Conservation (phyloP, 2,329 filamentous ascomycete species). For the Colletotrichum somersetense region DNA sequence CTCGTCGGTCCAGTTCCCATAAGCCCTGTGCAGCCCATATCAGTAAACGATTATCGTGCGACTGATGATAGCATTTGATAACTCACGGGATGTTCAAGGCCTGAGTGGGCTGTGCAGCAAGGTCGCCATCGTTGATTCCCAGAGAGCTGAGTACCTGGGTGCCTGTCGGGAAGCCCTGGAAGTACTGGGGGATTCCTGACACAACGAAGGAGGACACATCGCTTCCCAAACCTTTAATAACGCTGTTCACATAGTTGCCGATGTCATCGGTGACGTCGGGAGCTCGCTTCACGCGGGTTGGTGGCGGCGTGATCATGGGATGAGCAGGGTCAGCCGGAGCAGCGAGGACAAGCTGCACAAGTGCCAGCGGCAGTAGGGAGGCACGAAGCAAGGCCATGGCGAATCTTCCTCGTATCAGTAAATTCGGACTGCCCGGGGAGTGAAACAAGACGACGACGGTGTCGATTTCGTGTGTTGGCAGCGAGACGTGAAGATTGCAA, state of each 20-base stretch:
- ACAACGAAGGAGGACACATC: constrained; percentile 71
- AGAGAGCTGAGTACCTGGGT: constrained; percentile 71
- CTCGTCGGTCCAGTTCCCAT: constrained; percentile 83
- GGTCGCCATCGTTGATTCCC: constrained; percentile 68
- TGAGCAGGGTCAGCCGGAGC: constrained; percentile 39
- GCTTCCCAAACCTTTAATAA: constrained; percentile 65
- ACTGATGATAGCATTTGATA: not conserved
- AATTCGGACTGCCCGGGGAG: not conserved
- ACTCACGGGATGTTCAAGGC: constrained; percentile 76
- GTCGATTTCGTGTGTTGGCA: not conserved
- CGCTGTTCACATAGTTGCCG: constrained; percentile 63
- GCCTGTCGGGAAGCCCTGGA: constrained; percentile 74
- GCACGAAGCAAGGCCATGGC: constrained; percentile 27
- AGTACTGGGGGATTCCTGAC: constrained; percentile 76
- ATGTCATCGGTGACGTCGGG: constrained; percentile 55
- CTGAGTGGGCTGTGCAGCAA: constrained; percentile 74
- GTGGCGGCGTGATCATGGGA: constrained; percentile 47
- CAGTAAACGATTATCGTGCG: constrained; percentile 16
- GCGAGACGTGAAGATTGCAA: not conserved
- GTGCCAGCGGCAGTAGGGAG: constrained; percentile 28
- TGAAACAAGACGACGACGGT: not conserved
- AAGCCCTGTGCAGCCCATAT: constrained; percentile 55
- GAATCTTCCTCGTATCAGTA: not conserved
- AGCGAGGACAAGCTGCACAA: constrained; percentile 40
- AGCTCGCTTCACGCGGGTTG: constrained; percentile 27